Evolutionary conservation across 2,329 filamentous ascomycete species (phyloP).

Genomic region (Xylariaceae sp.): DNA sequence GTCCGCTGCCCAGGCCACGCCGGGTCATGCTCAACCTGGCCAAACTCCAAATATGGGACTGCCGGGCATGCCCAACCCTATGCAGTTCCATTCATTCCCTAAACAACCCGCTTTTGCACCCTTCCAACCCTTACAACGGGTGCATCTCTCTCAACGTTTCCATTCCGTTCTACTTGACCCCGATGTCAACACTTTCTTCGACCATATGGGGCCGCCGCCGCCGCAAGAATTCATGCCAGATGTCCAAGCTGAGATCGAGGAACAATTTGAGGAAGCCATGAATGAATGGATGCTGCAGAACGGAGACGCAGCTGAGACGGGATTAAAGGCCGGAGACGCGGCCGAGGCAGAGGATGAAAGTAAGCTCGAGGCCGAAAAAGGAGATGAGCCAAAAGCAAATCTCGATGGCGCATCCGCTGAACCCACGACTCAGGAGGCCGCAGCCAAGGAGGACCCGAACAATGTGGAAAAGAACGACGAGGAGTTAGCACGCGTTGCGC

Average conservation of each 20-base stretch:
- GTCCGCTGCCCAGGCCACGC: background rate
- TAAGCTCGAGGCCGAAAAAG: constrained; percentile 12
- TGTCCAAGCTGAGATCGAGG: constrained; percentile 8
- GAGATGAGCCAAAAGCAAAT: background rate
- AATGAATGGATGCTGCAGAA: constrained; percentile 22
- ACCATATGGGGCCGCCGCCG: too few relatives aligned
- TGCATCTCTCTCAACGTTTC: background rate
- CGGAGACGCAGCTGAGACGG: constrained; percentile 7
- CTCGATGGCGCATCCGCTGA: background rate
- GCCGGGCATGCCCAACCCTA: background rate
- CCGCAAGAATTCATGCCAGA: background rate
- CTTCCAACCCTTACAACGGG: background rate
- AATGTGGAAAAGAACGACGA: constrained; percentile 42
- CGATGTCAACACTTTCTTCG: background rate
- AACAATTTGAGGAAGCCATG: constrained; percentile 21
- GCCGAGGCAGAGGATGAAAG: background rate
- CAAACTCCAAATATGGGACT: constrained; percentile 1
- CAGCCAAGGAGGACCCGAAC: constrained; percentile 26
- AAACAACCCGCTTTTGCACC: background rate
- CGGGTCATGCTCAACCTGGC: background rate
- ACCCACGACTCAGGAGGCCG: background rate
- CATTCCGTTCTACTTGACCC: constrained; percentile 12
- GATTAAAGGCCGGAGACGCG: constrained; percentile 11
- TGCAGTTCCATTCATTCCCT: background rate
- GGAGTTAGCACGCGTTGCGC: constrained; percentile 67